Evolutionary conservation across 371 early-diverging fungal species (phyloP).

Genomic region (Mortierella sp.): DNA sequence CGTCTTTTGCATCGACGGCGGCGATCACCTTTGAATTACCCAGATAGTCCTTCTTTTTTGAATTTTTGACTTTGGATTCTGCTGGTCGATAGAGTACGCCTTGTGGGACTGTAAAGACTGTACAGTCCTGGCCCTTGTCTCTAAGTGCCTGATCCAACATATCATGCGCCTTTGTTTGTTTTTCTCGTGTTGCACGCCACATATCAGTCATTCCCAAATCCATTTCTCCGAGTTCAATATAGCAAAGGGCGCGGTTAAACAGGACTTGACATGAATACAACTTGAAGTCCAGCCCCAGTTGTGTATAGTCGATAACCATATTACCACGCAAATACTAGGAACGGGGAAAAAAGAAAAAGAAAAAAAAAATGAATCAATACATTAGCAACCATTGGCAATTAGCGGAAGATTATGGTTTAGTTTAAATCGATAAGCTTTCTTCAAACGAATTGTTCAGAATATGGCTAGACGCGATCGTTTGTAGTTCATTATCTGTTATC

Average conservation of each 20-base stretch:
- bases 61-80: slow-evolving; percentile 83
- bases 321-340: slow-evolving; percentile 90
- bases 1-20: slow-evolving; percentile 65
- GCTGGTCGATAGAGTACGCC: slow-evolving; percentile 87
- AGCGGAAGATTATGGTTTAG: too few species aligned
- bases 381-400: too few species aligned
- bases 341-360: neutral
- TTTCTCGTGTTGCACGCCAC: slow-evolving; percentile 76
- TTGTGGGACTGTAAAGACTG: slow-evolving; percentile 83
- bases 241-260: slow-evolving; percentile 92
- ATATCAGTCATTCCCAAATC: slow-evolving; percentile 83
- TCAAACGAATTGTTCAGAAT: too few species aligned
- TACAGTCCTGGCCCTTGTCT: slow-evolving; percentile 78
- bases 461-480: slow-evolving; percentile 4
- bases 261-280: slow-evolving; percentile 90
- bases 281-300: slow-evolving; percentile 91
- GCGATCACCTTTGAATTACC: slow-evolving; percentile 87
- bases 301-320: slow-evolving; percentile 92
- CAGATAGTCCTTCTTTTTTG: slow-evolving; percentile 82
- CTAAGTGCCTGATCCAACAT: slow-evolving; percentile 81
- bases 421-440: too few species aligned
- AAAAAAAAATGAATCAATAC: neutral
- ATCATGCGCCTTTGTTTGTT: slow-evolving; percentile 79
- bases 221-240: slow-evolving; percentile 80
- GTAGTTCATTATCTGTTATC: too few species aligned